These are phyloP conservation scores for Phytophthora boehmeriae DNA, from an alignment of 352 stramenopile genomes.

Conservation along the genomic window DNA sequence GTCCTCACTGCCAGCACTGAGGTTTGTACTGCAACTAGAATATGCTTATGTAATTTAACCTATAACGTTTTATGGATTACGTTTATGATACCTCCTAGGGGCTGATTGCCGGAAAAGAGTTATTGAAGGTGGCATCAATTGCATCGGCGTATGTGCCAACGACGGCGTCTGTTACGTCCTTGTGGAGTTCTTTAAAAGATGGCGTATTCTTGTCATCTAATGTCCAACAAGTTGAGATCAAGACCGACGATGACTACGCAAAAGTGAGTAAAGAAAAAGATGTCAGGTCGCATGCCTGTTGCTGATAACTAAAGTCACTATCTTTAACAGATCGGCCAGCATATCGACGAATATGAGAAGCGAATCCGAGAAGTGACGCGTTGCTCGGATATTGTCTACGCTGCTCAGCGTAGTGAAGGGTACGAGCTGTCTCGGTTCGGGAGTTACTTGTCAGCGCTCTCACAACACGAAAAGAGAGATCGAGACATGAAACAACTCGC, in stretches of 20 bases:
- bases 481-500: slow-evolving; percentile 74
- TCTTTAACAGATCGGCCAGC: slow-evolving; percentile 74
- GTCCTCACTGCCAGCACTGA: slow-evolving; percentile 83
- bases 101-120: slow-evolving; percentile 81
- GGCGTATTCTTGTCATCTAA: slow-evolving; percentile 78
- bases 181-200: slow-evolving; percentile 87
- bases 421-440: slow-evolving; percentile 89
- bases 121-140: slow-evolving; percentile 78
- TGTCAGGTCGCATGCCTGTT: background rate
- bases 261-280: slow-evolving; percentile 40
- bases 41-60: no score
- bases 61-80: no score
- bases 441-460: slow-evolving; percentile 79
- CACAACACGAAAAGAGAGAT: slow-evolving; percentile 78
- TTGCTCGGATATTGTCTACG: slow-evolving; percentile 85
- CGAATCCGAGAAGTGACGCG: slow-evolving; percentile 82
- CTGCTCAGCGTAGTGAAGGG: slow-evolving; percentile 75
- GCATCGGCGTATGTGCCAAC: slow-evolving; percentile 82
- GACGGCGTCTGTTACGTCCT: slow-evolving; percentile 67
- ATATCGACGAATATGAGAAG: slow-evolving; percentile 87
- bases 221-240: slow-evolving; percentile 87
- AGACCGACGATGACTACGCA: slow-evolving; percentile 86
- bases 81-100: slow-evolving; percentile 43
- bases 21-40: slow-evolving; percentile 35
- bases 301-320: background rate